These are phyloP conservation scores for Mycena kentingensis DNA, from an alignment of 768 basidiomycete species.

Conservation along the genomic window DNA sequence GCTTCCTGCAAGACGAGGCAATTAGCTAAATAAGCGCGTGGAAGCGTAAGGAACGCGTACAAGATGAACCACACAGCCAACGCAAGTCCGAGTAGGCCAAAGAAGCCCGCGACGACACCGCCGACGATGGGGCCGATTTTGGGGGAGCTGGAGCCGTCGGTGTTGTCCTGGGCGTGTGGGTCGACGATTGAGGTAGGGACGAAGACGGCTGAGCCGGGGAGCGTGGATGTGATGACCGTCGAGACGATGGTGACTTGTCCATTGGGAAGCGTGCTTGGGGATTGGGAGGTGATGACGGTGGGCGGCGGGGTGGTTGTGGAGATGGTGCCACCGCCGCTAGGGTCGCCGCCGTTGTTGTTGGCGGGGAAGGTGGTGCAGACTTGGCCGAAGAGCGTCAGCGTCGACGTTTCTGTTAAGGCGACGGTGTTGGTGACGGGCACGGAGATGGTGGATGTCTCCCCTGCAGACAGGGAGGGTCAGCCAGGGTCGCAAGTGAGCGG, in stretches of 20 bases:
- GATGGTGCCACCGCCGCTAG: constrained; percentile 27
- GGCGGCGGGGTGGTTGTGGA: constrained; percentile 35
- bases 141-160: constrained; percentile 23
- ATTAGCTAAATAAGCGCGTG: constrained; percentile 4
- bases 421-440: constrained; percentile 44
- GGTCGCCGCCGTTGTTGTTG: constrained; percentile 9
- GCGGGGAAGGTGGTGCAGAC: constrained; percentile 12
- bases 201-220: constrained; percentile 33
- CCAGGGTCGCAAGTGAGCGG: neutral
- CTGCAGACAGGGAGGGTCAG: constrained; percentile 6
- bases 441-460: constrained; percentile 32
- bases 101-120: constrained; percentile 55
- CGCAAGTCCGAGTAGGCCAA: constrained; percentile 49
- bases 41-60: constrained; percentile 34
- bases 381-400: constrained; percentile 43
- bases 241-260: constrained; percentile 40
- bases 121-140: constrained; percentile 53
- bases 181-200: constrained; percentile 23
- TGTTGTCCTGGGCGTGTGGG: constrained; percentile 18
- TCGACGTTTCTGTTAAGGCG: constrained; percentile 32
- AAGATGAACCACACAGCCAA: constrained; percentile 51
- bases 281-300: constrained; percentile 30
- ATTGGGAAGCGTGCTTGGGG: constrained; percentile 41
- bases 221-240: constrained; percentile 41
- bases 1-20: constrained; percentile 38